Base-by-base conservation (phyloP, 768 basidiomycete species). In the Sistotremastrum suecicum region DNA sequence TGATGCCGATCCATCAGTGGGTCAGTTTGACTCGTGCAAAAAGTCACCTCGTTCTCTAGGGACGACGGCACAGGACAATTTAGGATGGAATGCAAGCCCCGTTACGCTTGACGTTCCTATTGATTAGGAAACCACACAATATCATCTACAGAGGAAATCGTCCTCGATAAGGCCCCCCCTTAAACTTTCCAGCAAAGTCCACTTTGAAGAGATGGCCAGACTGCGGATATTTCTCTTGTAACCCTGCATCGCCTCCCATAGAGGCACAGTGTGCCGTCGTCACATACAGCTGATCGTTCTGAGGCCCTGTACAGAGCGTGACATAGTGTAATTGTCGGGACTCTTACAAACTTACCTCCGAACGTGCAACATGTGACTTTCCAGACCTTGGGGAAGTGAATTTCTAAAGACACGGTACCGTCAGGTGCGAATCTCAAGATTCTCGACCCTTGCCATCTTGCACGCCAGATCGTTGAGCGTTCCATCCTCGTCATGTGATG, bases 351-450 rank as follows among this genome's bases (percentile, higher is more conserved):
- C 59, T 54, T 53, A 74, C 78, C 79, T 60, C 79, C 81, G 56
- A 83, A 83, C 54, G 75, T 76, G 50, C 80, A 81, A 7, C 78
- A 69, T 4, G 81, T 83, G 35, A 82, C 65, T 45, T 78, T 74
- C 48, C 76, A 60, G 4, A 66, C 81, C n/a, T 67, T 74, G 28
- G 79, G 78, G 51, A 83, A 76, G 11, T 63, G 41, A 36, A 83
- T 65, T 53, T 77, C 71, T 7, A 74, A 56, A 53, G 80, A 76
- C 12, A 78, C 63, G 29, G 56, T 53, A 3, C 80, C 80, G n/a
- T 71, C 64, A 31, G 59, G 59, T 30, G 66, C 66, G 52, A 76
- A 80, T 42, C 79, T 66, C 39, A 75, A 61, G 45, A 82, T 66
- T 47, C 67, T 64, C 39, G 77, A 80, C 28, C 74, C 77, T 48